Evolutionary conservation across 805 yeast species (phyloP), one percentile per base, ranked within the genome.

Genomic region (Metschnikowia borealis): DNA sequence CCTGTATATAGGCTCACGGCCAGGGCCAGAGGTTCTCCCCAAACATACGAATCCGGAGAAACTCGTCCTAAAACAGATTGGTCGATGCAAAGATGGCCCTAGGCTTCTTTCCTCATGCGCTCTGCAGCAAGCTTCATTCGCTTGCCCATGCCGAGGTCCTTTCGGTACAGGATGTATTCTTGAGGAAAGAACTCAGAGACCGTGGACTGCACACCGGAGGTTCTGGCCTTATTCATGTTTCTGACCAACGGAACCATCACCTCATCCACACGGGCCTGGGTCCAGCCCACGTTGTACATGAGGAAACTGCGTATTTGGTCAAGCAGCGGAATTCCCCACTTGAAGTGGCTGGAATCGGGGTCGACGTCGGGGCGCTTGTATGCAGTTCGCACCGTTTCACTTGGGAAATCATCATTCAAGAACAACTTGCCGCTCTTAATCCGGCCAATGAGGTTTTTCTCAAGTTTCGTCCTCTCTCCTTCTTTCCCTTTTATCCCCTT

Each of bases 321-420:
- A 51, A 91, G 67, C 63, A 88, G 89, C 0, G 97, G 97, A 2
- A 74, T 69, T 0, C 97, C 98, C 99, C 99, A 94, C 43, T 79
- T 79, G 67, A 94, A 91, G 48, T 78, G 76, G 0, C 91, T 86
- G 42, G 71, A 70, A 63, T 91, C 97, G 37, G 75, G 75, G 63
- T 94, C 98, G 3, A 94, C 96, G 33, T 84, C 89, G 0, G 99
- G 97, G 10, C 73, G 62, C 18, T 75, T 54, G 64, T 94, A 94
- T 0, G 97, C 97, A 20, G 85, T 82, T 33, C 70, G 70, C 1
- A 94, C 89, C 1, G 75, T 70, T 4, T 63, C 67, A 58, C 86
- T 88, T 0, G 98, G 97, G 60, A 89, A 91, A 1, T 69, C 68
- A 1, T 78, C 75, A 15, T 83, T 82, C 14, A 91, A 61, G 50